Base-by-base conservation (phyloP, 306 rosid genomes). In the Cicer cuneatum region DNA sequence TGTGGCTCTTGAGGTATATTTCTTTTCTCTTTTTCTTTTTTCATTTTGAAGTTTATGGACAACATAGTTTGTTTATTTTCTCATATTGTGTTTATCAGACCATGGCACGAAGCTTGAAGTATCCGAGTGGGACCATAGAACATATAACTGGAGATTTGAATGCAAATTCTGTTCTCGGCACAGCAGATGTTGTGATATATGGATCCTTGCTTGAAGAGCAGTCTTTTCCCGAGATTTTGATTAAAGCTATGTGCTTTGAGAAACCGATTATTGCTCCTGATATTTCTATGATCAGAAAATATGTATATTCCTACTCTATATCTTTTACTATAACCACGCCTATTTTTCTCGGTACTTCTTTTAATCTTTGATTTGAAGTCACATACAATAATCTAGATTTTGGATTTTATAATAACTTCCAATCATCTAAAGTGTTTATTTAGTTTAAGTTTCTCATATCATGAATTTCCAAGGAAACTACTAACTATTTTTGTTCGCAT, bases 221-320 rank as follows among this genome's bases (percentile, higher is more conserved):
- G 80, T 86, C 90, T 49, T 92, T 95, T 82, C 99, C 98, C 1
- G 91, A 85, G 78, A 76, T 89, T 86, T 86, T 95, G 83, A 57
- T 84, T 62, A 90, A 87, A 86, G 97, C 98, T 60, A 89, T 95
- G 99, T 80, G 92, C 88, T 92, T 90, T 63, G 98, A 81, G 80
- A 95, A 92, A 57, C 98, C 96, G 78, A 84, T 92, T 80, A 77
- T 95, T 45, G 98, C 98, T 76, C 96, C 98, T 0, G 91, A 92
- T 85, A 85, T 87, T 76, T 72, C 92, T 82, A 82, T 81, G 72
- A 92, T 95, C 84, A 86, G 83, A 75, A 92, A 90, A 92, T 80
- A 89, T 75, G 99, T 95, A 87, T 8, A 88, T 70, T 78, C 61
- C 49, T 63, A 5, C 83, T 62, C 72, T 69, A 48, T 29, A 71